Base-by-base conservation (phyloP, 441 rosid species). In the Pelargonium fulgidum region DNA sequence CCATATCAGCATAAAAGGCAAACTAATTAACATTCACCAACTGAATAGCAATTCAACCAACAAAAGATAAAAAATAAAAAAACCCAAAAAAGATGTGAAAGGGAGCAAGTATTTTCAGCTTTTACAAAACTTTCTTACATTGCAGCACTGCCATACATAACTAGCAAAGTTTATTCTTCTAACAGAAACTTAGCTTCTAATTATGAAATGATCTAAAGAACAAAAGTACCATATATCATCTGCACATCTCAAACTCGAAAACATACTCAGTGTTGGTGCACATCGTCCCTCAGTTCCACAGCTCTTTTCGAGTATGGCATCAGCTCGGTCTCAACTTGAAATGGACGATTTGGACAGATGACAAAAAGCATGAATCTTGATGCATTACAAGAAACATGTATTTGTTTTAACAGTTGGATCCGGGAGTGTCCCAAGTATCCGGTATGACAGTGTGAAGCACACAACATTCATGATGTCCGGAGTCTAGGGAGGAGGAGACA, bases 391-490 rank as follows among this genome's bases (percentile, higher is more conserved):
- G 10, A 1, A 44, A 7, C 2, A 5, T 44, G 8, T 7, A 44
- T 44, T 4, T 13, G 4, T 5, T 12, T 73, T 74, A 87, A 50
- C 77, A 76, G 73, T 79, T 81, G 56, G 89, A 85, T 42, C 78
- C 83, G 0, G 91, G 87, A 24, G 85, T 74, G 19, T 87, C 89
- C 86, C 85, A 80, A 13, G 81, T 75, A 67, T 85, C 88, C 4
- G 86, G 82, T 13, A 84, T 85, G 17, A 76, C 80, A 2, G 82
- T 75, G 73, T 84, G 85, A 22, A 82, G 83, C 20, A 85, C 64
- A 64, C 82, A 80, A 42, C 79, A 77, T 6, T 85, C 85, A 0
- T 2, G 81, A 13, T 73, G 73, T 39, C 56, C 61, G n/a, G 84
- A 77, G 45, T 72, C 78, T 2, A 70, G 17, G 0, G 84, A 83